A percentile compares a stretch with the other conserved stretches of the same genome.
phyloP scores from a whole-genome alignment of 2,329 filamentous ascomycete genomes.

The Thyridium curvatum region DNA sequence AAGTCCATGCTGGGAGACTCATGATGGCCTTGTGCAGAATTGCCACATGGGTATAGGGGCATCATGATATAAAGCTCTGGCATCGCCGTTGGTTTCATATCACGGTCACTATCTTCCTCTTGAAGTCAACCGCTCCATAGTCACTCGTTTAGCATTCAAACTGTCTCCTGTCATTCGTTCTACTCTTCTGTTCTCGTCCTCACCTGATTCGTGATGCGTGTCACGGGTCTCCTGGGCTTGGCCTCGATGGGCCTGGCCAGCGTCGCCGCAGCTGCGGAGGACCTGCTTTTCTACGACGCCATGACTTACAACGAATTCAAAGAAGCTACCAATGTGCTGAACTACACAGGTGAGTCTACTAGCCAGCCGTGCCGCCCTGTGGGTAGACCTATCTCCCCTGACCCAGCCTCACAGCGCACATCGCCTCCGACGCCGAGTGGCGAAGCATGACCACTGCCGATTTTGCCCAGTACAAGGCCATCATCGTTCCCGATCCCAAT shows the following conservation, averaged over 20 bases:
- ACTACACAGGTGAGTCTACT: constrained; percentile 9
- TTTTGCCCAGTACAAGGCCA: constrained; percentile 36
- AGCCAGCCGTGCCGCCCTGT: no score
- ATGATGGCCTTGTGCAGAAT: no score
- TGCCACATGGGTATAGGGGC: no score
- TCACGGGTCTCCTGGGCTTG: not conserved
- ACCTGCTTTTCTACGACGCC: constrained; percentile 11
- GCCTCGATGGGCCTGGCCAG: not conserved
- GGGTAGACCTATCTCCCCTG: no score
- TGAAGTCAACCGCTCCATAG: no score
- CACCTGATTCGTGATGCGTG: not conserved
- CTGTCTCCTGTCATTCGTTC: not conserved
- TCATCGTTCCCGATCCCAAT: constrained; percentile 33
- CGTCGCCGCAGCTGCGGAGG: constrained; percentile 7
- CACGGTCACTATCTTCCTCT: no score
- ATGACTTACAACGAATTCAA: constrained; percentile 12
- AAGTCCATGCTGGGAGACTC: no score
- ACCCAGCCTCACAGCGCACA: constrained; percentile 16
- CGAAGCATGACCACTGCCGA: constrained; percentile 29
- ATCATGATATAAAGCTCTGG: no score
- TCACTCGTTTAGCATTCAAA: no score
- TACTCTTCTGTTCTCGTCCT: not conserved
- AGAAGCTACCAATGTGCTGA: constrained; percentile 8
- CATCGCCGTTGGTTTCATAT: no score
- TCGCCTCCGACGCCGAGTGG: constrained; percentile 28